Evolutionary conservation across 1,284 basidiomycete genomes (phyloP), one percentile per base, ranked within the genome.

Genomic region (Irpex sp.): DNA sequence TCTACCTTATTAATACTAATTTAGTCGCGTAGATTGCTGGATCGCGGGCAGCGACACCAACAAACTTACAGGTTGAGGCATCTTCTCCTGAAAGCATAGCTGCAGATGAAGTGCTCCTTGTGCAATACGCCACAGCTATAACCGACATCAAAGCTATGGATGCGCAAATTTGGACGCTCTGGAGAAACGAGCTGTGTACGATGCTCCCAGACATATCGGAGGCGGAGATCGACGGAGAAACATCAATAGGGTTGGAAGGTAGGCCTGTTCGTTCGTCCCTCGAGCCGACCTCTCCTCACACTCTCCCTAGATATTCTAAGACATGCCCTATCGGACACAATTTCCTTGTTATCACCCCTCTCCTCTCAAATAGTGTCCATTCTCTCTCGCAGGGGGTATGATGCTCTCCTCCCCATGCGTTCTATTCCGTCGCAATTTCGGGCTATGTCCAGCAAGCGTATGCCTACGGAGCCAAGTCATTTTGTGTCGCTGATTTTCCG

Each of bases 361-460:
- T 84, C 87, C 1, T 81, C 74, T 17, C 88, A 91, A 65, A 85
- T 96, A 61, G 75, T 91, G n/a, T 72, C 78, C 4, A 88, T 96
- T 62, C 78, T 98, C 21, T 85, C 86, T 5, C 84, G 86, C 58
- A 87, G 94, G 11, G 94, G 91, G 67, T 89, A 88, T 65, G 96
- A 97, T 68, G 88, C 92, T 2, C 83, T 99, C 51, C 85, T 92
- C 44, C 88, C 92, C 8, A 93, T 98, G 57, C 86, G 94, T 56
- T 92, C 93, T 0, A 92, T 97, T 68, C 93, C 94, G 0, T 91
- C 90, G 0, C 93, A 94, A 68, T 92, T 94, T 69, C 84, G 94
- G 60, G 90, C 91, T 0, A 91, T 91, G 84, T 85, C 91, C 1
- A 89, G 85, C 72, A 91, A 88, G 71, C 83, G 84, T 21, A 76